Base-by-base conservation (phyloP, 2,329 filamentous ascomycete species). In the Cercospora sp. region DNA sequence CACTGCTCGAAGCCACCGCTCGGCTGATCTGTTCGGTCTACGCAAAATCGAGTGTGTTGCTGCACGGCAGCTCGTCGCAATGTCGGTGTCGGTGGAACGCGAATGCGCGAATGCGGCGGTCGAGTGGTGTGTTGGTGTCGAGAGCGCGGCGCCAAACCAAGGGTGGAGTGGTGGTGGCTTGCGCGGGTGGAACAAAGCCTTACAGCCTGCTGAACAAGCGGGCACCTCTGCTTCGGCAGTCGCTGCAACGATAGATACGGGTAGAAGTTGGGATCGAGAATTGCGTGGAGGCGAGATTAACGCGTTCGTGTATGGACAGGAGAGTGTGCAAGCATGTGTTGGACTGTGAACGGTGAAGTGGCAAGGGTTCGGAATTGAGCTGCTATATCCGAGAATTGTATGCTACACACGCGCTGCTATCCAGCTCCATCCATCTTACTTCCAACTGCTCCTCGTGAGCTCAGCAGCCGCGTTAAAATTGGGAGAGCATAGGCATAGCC, bases 271-370 rank as follows among this genome's bases (percentile, higher is more conserved):
- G 45, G 10, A 23, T 23, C 20, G 20, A 23, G 18, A 23, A 26
- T 51, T 20, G 45, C 12, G 45, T 26, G 20, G 18, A 51, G 45
- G 45, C 26, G 28, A n/a, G n/a, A 59, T 13, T 6, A 3, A 28
- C 28, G 23, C 31, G 55, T 36, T 59, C 18, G 28, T 30, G 53
- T 48, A 23, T 51, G 45, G 45, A 53, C 53, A 64, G 58, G 63
- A 55, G 60, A 63, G 60, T 18, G 60, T 63, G 62, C 45, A 53
- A 55, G 45, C 28, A 53, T 64, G 53, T 40, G 63, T 59, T 64
- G 63, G 63, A 53, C 30, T 42, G 59, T n/a, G 40, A 57, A 53
- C 57, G 30, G 59, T n/a, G 40, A 57, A 40, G 30, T 55, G 48
- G 62, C 61, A 64, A 57, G 53, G 53, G 23, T 58, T 58, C 53